Evolutionary conservation across 768 basidiomycete genomes (phyloP).

Genomic region (Trametes meyenii): DNA sequence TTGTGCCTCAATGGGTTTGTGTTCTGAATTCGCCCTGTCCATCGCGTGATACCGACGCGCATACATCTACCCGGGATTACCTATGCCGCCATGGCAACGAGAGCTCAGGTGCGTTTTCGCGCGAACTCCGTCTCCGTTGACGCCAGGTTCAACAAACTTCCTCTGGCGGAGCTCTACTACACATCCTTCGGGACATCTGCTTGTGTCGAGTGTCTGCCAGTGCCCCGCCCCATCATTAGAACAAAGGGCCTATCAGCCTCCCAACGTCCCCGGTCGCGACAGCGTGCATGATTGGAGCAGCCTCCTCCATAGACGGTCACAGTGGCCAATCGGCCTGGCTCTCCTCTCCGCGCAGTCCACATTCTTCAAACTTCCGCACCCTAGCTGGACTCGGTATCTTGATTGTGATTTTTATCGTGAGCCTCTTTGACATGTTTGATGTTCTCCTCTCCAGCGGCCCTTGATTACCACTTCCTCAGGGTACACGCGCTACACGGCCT

Average conservation of each 20-base stretch:
- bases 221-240: background rate
- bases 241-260: conserved; percentile 4
- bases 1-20: conserved; percentile 8
- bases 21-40: background rate
- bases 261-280: background rate
- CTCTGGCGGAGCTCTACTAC: background rate
- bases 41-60: conserved; percentile 3
- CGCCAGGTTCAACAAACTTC: background rate
- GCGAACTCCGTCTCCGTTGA: background rate
- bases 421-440: conserved; percentile 11
- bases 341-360: background rate
- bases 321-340: background rate
- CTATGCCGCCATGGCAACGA: conserved; percentile 7
- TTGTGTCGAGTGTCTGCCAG: background rate
- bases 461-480: background rate
- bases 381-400: background rate
- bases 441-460: conserved; percentile 2
- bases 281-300: background rate
- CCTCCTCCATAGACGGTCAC: background rate
- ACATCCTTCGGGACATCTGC: conserved; percentile 2
- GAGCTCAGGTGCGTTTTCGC: background rate
- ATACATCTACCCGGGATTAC: background rate
- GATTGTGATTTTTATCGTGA: conserved; percentile 6
- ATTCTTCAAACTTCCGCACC: background rate
- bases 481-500: background rate